Conservation (phyloP, 2,329 filamentous ascomycete genomes). For the Ophiostoma sp. region DNA sequence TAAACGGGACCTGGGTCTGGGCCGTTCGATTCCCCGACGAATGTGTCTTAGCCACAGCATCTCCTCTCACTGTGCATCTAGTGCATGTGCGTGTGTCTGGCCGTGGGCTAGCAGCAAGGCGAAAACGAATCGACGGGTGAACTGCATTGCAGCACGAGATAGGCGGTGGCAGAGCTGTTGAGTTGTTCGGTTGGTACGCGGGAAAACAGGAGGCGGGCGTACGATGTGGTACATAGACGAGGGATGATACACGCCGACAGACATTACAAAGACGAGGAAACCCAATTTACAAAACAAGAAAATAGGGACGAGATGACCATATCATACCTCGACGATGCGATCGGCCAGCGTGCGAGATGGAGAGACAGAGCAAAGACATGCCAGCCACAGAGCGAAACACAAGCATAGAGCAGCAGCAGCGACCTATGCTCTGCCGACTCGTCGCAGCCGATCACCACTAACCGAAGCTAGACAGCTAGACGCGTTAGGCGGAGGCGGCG, state of each 20-base stretch:
- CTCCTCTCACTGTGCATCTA: neutral
- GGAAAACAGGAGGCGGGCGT: too few species aligned
- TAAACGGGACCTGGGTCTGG: constrained; percentile 8
- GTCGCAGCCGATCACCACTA: constrained; percentile 6
- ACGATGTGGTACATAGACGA: too few species aligned
- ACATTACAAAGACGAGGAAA: too few species aligned
- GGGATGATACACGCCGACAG: too few species aligned
- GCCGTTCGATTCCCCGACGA: constrained; percentile 14
- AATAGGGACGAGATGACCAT: too few species aligned
- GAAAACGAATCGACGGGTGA: too few species aligned
- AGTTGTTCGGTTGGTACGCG: too few species aligned
- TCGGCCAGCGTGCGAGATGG: neutral
- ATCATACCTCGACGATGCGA: neutral
- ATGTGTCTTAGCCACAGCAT: neutral
- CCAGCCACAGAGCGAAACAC: neutral
- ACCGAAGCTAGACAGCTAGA: constrained; percentile 6
- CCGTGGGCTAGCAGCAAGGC: too few species aligned
- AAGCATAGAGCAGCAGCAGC: neutral
- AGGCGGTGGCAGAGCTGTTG: too few species aligned
- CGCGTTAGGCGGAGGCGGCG: neutral
- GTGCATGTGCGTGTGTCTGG: neutral
- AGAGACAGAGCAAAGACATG: neutral
- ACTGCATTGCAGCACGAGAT: too few species aligned
- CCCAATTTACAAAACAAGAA: too few species aligned
- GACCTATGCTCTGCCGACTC: constrained; percentile 9